Evolutionary conservation across 2,329 filamentous ascomycete species (phyloP).

Genomic region (Bisporella sp.): DNA sequence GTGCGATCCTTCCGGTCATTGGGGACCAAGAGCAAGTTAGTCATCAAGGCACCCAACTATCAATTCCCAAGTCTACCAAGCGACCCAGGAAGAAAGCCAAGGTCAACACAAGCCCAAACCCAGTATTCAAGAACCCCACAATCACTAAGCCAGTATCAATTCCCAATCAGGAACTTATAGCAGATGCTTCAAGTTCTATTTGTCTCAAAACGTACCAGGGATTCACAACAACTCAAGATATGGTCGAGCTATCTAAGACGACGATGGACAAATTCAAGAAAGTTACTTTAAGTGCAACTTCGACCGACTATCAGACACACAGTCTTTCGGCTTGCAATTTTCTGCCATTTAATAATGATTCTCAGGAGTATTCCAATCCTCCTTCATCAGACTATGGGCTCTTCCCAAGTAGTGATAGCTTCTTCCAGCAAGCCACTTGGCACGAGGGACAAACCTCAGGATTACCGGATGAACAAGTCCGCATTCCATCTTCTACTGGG

Average conservation of each 20-base stretch:
- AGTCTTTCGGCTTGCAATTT: too few relatives aligned
- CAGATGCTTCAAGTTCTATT: neutral
- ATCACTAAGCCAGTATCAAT: conserved; percentile 17
- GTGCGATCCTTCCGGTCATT: too few relatives aligned
- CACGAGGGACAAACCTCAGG: neutral
- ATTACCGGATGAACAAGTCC: neutral
- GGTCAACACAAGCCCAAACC: conserved; percentile 1
- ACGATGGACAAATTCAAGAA: conserved; percentile 4
- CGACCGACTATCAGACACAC: too few relatives aligned
- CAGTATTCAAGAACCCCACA: conserved; percentile 15
- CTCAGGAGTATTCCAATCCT: neutral
- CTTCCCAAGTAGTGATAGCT: neutral
- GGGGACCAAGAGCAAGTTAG: too few relatives aligned
- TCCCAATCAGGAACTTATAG: conserved; percentile 1
- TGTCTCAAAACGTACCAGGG: conserved; percentile 12
- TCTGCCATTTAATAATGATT: neutral
- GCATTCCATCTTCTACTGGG: neutral
- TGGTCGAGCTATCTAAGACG: conserved; percentile 1
- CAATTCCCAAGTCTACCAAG: neutral
- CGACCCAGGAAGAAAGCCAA: conserved; percentile 1
- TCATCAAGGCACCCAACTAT: neutral
- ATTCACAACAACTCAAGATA: conserved; percentile 23
- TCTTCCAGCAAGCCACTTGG: neutral
- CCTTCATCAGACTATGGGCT: neutral
- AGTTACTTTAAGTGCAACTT: too few relatives aligned